These are phyloP conservation scores for Glycine latifolia DNA, from an alignment of 306 rosid species.

Conservation along the genomic window DNA sequence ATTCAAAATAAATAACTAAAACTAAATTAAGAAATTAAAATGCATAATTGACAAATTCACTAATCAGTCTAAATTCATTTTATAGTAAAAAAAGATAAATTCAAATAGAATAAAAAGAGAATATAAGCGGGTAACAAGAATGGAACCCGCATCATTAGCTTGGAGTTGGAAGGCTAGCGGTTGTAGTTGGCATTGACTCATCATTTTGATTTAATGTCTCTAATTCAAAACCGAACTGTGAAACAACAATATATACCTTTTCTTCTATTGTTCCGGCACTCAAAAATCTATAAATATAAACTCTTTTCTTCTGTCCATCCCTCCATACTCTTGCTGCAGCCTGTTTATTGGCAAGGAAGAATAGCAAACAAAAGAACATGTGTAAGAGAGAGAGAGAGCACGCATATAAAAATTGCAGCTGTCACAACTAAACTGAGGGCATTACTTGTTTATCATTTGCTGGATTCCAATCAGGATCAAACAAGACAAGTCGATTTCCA, in stretches of 20 bases:
- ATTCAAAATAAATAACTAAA: too few relatives aligned
- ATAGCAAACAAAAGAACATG: slow-evolving; percentile 38
- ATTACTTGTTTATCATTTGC: slow-evolving; percentile 97
- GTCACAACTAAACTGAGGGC: slow-evolving; percentile 23
- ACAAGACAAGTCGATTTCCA: slow-evolving; percentile 92
- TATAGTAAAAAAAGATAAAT: too few relatives aligned
- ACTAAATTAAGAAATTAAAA: too few relatives aligned
- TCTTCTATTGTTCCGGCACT: slow-evolving; percentile 96
- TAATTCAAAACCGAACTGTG: too few relatives aligned
- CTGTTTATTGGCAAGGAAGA: slow-evolving; percentile 53
- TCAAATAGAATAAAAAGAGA: too few relatives aligned
- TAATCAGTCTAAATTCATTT: too few relatives aligned
- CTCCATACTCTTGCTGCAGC: slow-evolving; percentile 99
- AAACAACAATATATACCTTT: slow-evolving; percentile 66
- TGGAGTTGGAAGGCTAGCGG: too few relatives aligned
- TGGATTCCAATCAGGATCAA: slow-evolving; percentile 99
- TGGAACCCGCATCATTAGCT: too few relatives aligned
- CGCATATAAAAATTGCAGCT: slow-evolving; percentile 22
- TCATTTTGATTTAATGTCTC: too few relatives aligned
- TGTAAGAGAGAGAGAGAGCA: neutral
- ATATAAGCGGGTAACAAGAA: too few relatives aligned
- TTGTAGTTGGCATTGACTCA: too few relatives aligned
- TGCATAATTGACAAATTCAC: too few relatives aligned
- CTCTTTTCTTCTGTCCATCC: slow-evolving; percentile 99
- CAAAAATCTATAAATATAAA: slow-evolving; percentile 87